Percentiles rank a stretch among this genome's conserved stretches.
phyloP scores from a whole-genome alignment of 768 basidiomycete species.

The Amanita polypyramis region DNA sequence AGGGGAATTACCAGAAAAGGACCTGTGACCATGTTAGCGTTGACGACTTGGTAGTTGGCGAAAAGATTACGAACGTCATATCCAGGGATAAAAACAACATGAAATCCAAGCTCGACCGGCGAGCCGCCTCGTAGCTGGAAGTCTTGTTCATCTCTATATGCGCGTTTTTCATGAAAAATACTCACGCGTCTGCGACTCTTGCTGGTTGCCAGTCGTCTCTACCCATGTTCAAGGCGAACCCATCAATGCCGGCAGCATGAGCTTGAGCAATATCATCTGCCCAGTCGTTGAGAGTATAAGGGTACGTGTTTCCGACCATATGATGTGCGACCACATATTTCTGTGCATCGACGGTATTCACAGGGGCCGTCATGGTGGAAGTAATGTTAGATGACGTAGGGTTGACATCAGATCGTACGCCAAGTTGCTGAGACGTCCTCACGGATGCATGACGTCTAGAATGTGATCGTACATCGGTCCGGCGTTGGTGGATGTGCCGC shows the following conservation, averaged over 20 bases:
- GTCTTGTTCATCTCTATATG: slow-evolving; percentile 3
- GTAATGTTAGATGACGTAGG: slow-evolving; percentile 8
- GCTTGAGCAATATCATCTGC: slow-evolving; percentile 45
- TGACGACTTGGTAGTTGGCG: not conserved
- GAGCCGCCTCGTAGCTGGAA: slow-evolving; percentile 44
- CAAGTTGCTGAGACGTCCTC: not conserved
- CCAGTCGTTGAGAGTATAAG: slow-evolving; percentile 42
- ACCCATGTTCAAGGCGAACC: slow-evolving; percentile 65
- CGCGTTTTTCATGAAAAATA: slow-evolving; percentile 6
- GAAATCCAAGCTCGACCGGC: slow-evolving; percentile 42
- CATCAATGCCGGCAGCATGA: slow-evolving; percentile 49
- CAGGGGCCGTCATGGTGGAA: not conserved
- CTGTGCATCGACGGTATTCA: slow-evolving; percentile 9
- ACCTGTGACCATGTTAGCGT: slow-evolving; percentile 21
- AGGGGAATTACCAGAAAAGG: slow-evolving; percentile 39
- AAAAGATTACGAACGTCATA: slow-evolving; percentile 44
- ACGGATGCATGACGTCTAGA: not conserved
- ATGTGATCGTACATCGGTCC: not conserved
- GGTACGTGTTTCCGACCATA: slow-evolving; percentile 61
- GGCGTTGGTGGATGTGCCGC: not conserved
- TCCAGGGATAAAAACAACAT: slow-evolving; percentile 73
- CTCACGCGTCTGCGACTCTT: slow-evolving; percentile 55
- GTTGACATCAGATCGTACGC: slow-evolving; percentile 8
- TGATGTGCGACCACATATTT: slow-evolving; percentile 50
- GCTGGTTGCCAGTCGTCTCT: slow-evolving; percentile 49